Evolutionary conservation across 805 yeast genomes (phyloP), one percentile per base, ranked within the genome.

Genomic region (Cyberlindnera mrakii): DNA sequence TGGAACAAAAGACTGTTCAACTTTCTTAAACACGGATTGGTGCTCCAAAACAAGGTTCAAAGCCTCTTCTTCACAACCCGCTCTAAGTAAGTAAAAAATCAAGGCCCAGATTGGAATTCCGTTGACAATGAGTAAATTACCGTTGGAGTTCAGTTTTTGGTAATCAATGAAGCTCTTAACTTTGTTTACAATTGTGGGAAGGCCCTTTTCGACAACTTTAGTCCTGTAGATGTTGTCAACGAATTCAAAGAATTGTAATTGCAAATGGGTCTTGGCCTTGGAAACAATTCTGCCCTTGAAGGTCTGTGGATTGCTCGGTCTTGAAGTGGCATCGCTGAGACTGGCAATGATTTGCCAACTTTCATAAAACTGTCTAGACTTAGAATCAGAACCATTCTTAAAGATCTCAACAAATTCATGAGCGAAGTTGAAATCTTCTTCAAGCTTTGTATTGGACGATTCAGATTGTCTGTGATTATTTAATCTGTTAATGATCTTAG

Each of bases 81-180:
- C 81, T 57, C 99, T 79, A 40, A 93, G 62, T 48, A 91, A 68
- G 62, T 86, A 91, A 59, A 84, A 93, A 10, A 93, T 65, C 32
- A 88, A 66, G 0, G 96, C 96, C 99, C 99, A 91, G n/a, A 93
- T 77, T 9, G 98, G 98, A 1, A 77, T 69, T 15, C 89, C 89
- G 63, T 91, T 90, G 19, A 88, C 80, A 42, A 82, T 66, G 33
- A 82, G 72, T 38, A 85, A 54, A 47, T 75, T 74, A n/a, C 70
- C 67, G 41, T 66, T 66, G 47, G 62, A 64, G 58, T 63, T 76
- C 54, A 62, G 66, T 44, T 69, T 55, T 57, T 72, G 65, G 57
- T 64, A 54, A 46, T 78, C 72, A 55, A 77, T 62, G 56, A 85
- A 74, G 40, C 83, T 78, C 46, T 75, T 74, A 29, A 90, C 76